Evolutionary conservation across 441 rosid species (phyloP).

Genomic region (Bocquillonia castaneifolia): DNA sequence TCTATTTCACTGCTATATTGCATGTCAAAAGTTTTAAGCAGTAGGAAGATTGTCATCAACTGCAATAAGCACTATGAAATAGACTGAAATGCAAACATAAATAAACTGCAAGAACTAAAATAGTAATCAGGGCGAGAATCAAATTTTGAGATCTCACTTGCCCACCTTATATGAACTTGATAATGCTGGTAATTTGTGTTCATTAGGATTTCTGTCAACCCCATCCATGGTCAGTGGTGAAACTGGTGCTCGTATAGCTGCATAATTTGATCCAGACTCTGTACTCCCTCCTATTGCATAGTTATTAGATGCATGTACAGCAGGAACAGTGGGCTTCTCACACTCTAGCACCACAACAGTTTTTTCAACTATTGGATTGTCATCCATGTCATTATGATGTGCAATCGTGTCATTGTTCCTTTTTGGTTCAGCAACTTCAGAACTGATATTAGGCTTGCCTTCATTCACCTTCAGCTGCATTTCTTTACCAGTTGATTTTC

Average conservation of each 20-base stretch:
- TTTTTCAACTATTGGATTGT: conserved; percentile 67
- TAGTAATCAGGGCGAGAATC: background rate
- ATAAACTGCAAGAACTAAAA: too few species aligned
- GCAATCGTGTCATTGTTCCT: conserved; percentile 34
- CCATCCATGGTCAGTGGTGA: conserved; percentile 29
- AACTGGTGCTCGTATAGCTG: conserved; percentile 35
- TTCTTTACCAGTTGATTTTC: conserved; percentile 39
- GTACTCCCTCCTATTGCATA: conserved; percentile 29
- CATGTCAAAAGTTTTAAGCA: background rate
- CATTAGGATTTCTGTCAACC: conserved; percentile 34
- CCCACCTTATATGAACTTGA: conserved; percentile 42
- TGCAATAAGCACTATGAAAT: too few species aligned
- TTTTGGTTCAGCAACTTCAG: conserved; percentile 34
- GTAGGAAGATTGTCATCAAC: background rate
- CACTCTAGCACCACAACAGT: conserved; percentile 64
- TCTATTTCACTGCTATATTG: background rate
- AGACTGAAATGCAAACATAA: too few species aligned
- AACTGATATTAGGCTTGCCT: conserved; percentile 32
- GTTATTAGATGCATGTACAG: conserved; percentile 21
- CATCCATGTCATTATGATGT: conserved; percentile 47
- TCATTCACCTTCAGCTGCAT: conserved; percentile 30
- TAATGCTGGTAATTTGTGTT: conserved; percentile 28
- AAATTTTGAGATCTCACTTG: conserved; percentile 13
- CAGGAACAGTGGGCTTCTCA: conserved; percentile 47
- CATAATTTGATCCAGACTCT: conserved; percentile 33